phyloP scores from a whole-genome alignment of 2,329 filamentous ascomycete species.

The Aspergillus ustus region DNA sequence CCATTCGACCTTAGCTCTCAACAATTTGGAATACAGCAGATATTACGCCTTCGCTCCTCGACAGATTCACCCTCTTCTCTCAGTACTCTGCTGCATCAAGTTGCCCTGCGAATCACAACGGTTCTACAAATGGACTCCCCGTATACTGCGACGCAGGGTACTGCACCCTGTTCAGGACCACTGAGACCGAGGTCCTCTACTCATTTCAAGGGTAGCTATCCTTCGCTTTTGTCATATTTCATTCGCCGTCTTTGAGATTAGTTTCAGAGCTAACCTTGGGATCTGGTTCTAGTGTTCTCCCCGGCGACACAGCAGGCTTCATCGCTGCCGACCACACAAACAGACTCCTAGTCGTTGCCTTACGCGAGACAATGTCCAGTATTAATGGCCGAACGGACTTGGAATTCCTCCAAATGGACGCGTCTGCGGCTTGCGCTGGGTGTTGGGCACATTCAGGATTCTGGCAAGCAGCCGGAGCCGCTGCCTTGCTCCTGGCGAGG shows the following conservation, averaged over 20 bases:
- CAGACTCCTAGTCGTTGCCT: constrained; percentile 38
- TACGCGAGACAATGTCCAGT: constrained; percentile 39
- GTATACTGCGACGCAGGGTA: constrained; percentile 49
- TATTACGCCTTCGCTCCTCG: constrained; percentile 4
- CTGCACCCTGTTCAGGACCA: constrained; percentile 51
- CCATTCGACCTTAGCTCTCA: neutral
- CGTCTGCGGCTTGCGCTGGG: constrained; percentile 44
- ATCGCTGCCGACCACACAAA: constrained; percentile 53
- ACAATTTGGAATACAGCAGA: neutral
- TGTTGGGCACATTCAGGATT: constrained; percentile 52
- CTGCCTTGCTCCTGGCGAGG: constrained; percentile 36
- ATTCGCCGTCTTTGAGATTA: neutral
- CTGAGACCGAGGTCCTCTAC: constrained; percentile 45
- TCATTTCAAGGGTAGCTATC: constrained; percentile 50
- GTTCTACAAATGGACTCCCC: constrained; percentile 39
- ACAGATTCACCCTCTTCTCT: constrained; percentile 45
- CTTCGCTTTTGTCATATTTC: too few species aligned
- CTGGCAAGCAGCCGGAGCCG: constrained; percentile 47
- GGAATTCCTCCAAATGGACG: constrained; percentile 28
- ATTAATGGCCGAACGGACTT: constrained; percentile 37
- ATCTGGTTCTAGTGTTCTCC: constrained; percentile 9
- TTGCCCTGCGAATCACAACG: constrained; percentile 51
- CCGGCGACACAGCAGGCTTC: constrained; percentile 51
- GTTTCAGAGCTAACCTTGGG: neutral
- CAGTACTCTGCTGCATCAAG: constrained; percentile 57